These are phyloP conservation scores for Ophiostoma quercus DNA, from an alignment of 2,329 filamentous ascomycete genomes.

Conservation along the genomic window DNA sequence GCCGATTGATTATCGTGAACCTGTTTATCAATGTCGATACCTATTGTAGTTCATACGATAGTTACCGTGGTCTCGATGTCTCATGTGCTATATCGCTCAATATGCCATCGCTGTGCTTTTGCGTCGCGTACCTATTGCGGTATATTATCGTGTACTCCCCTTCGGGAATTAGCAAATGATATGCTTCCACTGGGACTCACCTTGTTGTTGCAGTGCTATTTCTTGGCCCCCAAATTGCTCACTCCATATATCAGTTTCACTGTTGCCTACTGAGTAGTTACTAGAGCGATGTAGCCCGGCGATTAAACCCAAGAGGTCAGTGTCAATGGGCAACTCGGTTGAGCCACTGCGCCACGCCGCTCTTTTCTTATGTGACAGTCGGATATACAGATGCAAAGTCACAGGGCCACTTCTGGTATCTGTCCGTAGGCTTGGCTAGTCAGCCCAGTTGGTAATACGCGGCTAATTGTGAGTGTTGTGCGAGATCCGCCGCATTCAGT, in stretches of 20 bases:
- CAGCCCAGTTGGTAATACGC: neutral
- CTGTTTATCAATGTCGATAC: neutral
- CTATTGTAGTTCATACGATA: neutral
- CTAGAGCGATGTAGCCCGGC: neutral
- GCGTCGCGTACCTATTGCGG: neutral
- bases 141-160: neutral
- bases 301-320: neutral
- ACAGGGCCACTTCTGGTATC: neutral
- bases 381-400: neutral
- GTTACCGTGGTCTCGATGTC: neutral
- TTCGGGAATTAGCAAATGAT: neutral
- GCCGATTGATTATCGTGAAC: neutral
- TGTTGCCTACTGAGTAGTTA: neutral
- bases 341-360: neutral
- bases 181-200: neutral
- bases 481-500: neutral
- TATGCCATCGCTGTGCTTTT: no score
- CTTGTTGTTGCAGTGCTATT: neutral
- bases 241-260: neutral
- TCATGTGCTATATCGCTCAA: neutral
- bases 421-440: neutral
- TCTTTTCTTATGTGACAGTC: neutral
- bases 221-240: neutral
- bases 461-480: neutral
- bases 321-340: neutral